These are phyloP conservation scores for Paraphoma chrysanthemicola DNA, from an alignment of 2,329 filamentous ascomycete genomes.

Conservation along the genomic window DNA sequence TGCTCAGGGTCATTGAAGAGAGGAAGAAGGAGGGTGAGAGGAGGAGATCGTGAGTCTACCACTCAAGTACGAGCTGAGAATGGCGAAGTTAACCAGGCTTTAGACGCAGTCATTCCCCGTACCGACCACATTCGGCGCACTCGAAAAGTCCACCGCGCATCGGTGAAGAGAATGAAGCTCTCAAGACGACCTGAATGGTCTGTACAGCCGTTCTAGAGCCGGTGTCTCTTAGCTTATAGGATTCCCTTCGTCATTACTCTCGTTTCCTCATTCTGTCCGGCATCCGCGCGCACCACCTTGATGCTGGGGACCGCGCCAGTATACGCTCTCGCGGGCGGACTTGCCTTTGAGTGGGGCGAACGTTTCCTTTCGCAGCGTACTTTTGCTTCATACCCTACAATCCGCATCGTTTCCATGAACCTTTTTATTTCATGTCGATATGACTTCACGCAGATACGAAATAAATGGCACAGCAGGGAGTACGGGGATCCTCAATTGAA, in stretches of 20 bases:
- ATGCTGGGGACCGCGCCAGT: no score
- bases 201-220: background rate
- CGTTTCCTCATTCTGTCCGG: no score
- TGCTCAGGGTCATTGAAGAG: constrained; percentile 86
- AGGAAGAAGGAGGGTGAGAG: constrained; percentile 87
- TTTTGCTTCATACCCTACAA: background rate
- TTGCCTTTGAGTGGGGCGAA: background rate
- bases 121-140: constrained; percentile 34
- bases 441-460: background rate
- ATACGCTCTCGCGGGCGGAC: no score
- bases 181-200: background rate
- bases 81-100: background rate
- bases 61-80: background rate
- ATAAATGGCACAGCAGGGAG: background rate
- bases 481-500: background rate
- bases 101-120: constrained; percentile 46
- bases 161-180: constrained; percentile 40
- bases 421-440: background rate
- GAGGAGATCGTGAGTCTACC: constrained; percentile 73
- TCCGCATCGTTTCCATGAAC: background rate
- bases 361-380: background rate
- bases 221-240: background rate
- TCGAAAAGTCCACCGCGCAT: constrained; percentile 49
- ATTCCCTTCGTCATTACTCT: background rate
- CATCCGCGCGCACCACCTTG: no score